Evolutionary conservation across 2,329 filamentous ascomycete genomes (phyloP).

Genomic region (Xylariomycetidae sp.): DNA sequence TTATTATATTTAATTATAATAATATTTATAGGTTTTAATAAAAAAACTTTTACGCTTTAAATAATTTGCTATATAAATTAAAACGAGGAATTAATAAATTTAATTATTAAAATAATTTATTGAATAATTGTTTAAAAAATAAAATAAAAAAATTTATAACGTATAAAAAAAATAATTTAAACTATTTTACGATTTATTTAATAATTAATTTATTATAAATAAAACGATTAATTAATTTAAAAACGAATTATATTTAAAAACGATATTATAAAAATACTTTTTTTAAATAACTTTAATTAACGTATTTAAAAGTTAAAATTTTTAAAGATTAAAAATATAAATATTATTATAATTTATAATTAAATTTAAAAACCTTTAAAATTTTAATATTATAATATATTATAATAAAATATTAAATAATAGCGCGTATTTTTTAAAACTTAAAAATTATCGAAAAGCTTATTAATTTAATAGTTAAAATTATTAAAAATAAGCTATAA

Average conservation of each 20-base stretch:
- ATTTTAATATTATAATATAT: slow-evolving; percentile 1
- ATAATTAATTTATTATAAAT: slow-evolving; percentile 2
- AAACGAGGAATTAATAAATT: too few species aligned
- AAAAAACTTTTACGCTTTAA: too few species aligned
- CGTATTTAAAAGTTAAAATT: slow-evolving; percentile 1
- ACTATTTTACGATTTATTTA: slow-evolving; percentile 2
- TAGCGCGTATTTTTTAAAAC: not conserved
- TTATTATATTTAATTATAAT: slow-evolving; percentile 3
- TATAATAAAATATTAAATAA: slow-evolving; percentile 4
- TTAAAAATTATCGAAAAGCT: slow-evolving; percentile 2
- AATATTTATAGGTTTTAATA: slow-evolving; percentile 4
- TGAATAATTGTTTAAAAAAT: not conserved
- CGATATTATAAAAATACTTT: too few species aligned
- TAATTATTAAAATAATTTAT: slow-evolving; percentile 3
- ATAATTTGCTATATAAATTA: too few species aligned
- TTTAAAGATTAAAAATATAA: slow-evolving; percentile 1
- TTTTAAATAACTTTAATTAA: slow-evolving; percentile 4
- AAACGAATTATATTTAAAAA: too few species aligned
- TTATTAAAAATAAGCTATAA: slow-evolving; percentile 5
- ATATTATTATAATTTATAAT: slow-evolving; percentile 3
- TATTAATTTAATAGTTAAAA: slow-evolving; percentile 1
- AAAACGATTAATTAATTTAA: too few species aligned
- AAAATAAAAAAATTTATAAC: slow-evolving; percentile 3
- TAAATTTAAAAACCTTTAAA: too few species aligned
- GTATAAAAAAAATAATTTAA: slow-evolving; percentile 4